A percentile compares a stretch with the other conserved stretches of the same genome.
phyloP scores from a whole-genome alignment of 805 yeast species.

The Yamadazyma kitorensis region DNA sequence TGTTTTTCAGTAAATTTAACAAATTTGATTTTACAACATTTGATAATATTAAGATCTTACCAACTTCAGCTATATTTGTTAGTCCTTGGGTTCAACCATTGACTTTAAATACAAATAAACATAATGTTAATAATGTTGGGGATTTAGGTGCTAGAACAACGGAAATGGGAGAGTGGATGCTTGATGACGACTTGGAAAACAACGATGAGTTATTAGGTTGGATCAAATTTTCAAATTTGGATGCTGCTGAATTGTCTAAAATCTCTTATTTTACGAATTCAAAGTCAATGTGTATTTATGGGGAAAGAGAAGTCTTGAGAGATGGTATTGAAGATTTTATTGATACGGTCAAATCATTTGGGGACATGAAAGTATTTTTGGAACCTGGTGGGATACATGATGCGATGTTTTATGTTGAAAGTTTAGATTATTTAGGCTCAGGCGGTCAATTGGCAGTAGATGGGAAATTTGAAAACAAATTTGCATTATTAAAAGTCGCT shows the following conservation, averaged over 20 bases:
- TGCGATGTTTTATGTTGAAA: slow-evolving; percentile 31
- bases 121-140: slow-evolving; percentile 19
- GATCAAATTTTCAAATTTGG: slow-evolving; percentile 22
- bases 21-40: slow-evolving; percentile 12
- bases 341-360: slow-evolving; percentile 17
- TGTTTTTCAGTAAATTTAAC: slow-evolving; percentile 16
- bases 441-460: slow-evolving; percentile 22
- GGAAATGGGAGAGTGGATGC: slow-evolving; percentile 30
- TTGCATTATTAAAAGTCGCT: slow-evolving; percentile 7
- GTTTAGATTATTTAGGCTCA: slow-evolving; percentile 25
- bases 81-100: slow-evolving; percentile 39
- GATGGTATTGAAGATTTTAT: slow-evolving; percentile 27
- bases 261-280: slow-evolving; percentile 24
- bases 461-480: slow-evolving; percentile 23
- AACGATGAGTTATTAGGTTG: slow-evolving; percentile 9
- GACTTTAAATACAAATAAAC: slow-evolving; percentile 20
- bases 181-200: slow-evolving; percentile 20
- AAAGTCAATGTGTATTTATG: slow-evolving; percentile 23
- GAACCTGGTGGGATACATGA: slow-evolving; percentile 38
- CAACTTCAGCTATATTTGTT: slow-evolving; percentile 23
- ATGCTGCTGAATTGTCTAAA: slow-evolving; percentile 21
- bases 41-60: slow-evolving; percentile 18
- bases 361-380: slow-evolving; percentile 17
- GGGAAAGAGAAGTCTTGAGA: slow-evolving; percentile 33
- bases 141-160: slow-evolving; percentile 30